Percentiles rank a stretch among this genome's conserved stretches.
phyloP scores from a whole-genome alignment of 306 rosid genomes.

The Ochetophila trinervis region DNA sequence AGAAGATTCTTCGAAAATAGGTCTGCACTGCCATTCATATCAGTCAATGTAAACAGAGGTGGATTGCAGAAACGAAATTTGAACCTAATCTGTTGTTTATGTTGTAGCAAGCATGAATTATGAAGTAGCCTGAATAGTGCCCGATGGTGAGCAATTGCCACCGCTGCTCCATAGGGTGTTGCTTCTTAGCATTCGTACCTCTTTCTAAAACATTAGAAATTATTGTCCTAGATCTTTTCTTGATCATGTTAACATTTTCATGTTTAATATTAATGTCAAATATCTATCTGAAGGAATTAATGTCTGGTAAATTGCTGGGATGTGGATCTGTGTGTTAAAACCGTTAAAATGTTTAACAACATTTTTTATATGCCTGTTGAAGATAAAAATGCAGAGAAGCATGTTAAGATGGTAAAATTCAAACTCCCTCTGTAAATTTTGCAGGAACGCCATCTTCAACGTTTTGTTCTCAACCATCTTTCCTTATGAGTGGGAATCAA shows the following conservation, averaged over 20 bases:
- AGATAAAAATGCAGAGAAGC: neutral
- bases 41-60: neutral
- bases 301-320: too few relatives aligned
- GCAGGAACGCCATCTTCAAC: constrained; percentile 39
- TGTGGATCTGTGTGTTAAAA: too few relatives aligned
- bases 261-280: too few relatives aligned
- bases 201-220: too few relatives aligned
- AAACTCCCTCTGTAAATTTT: constrained; percentile 8
- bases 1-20: too few relatives aligned
- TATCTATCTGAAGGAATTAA: too few relatives aligned
- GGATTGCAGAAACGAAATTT: neutral
- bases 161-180: too few relatives aligned
- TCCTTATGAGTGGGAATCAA: constrained; percentile 28
- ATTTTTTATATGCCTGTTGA: neutral
- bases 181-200: too few relatives aligned
- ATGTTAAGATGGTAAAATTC: constrained; percentile 8
- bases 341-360: too few relatives aligned
- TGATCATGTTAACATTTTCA: too few relatives aligned
- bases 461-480: constrained; percentile 34
- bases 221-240: too few relatives aligned
- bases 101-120: neutral
- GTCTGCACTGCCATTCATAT: neutral
- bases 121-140: neutral
- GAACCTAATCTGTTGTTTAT: neutral
- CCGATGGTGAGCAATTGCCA: neutral